Percentiles rank a stretch among this genome's conserved stretches.
These are phyloP conservation scores for Cladosporium sp. DNA, from an alignment of 2,329 filamentous ascomycete genomes.

Conservation along the genomic window DNA sequence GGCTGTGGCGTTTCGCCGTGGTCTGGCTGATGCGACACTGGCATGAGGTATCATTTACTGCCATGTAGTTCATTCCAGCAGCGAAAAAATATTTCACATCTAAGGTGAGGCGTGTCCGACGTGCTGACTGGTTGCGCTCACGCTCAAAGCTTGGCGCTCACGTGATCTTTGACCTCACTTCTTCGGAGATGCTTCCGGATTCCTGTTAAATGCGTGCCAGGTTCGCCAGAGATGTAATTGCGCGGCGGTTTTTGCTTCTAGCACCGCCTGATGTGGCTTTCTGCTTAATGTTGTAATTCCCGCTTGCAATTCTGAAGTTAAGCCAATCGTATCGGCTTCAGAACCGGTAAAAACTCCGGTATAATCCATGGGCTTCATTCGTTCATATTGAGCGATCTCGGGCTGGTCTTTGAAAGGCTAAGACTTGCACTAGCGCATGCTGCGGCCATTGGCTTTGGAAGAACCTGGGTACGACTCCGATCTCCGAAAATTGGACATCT, in stretches of 20 bases:
- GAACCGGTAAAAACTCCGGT: constrained; percentile 12
- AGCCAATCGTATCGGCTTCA: not conserved
- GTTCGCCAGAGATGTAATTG: not conserved
- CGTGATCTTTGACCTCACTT: constrained; percentile 21
- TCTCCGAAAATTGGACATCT: not conserved
- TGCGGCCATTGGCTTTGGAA: not conserved
- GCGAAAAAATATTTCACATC: not conserved
- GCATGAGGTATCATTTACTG: not conserved
- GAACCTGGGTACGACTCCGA: not conserved
- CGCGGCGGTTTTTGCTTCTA: not conserved
- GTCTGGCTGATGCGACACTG: not conserved
- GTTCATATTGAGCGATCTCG: not conserved
- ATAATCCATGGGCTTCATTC: not conserved
- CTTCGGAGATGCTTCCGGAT: constrained; percentile 10
- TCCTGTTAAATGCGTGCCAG: not conserved
- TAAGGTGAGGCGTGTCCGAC: not conserved
- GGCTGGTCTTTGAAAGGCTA: not conserved
- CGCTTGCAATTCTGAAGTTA: not conserved
- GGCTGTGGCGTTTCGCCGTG: not conserved
- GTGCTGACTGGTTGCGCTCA: not conserved
- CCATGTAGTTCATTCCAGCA: not conserved
- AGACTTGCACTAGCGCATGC: constrained; percentile 4
- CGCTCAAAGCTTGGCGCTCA: constrained; percentile 14
- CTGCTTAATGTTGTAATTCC: not conserved
- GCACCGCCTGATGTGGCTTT: not conserved